Evolutionary conservation across 495 filamentous ascomycete genomes (phyloP).

Genomic region (Cercophora samala): DNA sequence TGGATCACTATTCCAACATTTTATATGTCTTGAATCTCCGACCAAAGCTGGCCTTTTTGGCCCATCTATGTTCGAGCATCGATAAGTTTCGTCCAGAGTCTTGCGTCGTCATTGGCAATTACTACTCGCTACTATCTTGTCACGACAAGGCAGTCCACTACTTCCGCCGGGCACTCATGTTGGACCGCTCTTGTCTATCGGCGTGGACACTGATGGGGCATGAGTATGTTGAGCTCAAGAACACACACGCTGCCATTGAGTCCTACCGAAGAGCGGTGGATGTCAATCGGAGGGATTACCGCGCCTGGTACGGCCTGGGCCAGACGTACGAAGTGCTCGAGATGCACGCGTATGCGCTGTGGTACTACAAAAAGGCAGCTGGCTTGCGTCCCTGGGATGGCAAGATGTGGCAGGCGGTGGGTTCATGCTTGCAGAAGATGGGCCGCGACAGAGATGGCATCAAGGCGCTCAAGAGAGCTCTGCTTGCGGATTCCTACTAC

Average conservation of each 20-base stretch:
- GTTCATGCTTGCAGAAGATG: constrained; percentile 84
- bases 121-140: constrained; percentile 86
- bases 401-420: constrained; percentile 98
- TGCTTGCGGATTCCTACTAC: constrained; percentile 79
- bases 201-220: constrained; percentile 99
- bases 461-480: constrained; percentile 87
- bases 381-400: constrained; percentile 86
- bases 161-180: constrained; percentile 91
- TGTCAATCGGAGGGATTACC: constrained; percentile 93
- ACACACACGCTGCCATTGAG: constrained; percentile 97
- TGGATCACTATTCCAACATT: constrained; percentile 96
- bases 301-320: constrained; percentile 96
- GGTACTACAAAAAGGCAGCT: constrained; percentile 96
- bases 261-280: constrained; percentile 95
- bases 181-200: constrained; percentile 86
- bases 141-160: constrained; percentile 99
- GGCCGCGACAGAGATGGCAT: constrained; percentile 79
- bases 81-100: constrained; percentile 98
- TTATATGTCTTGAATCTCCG: constrained; percentile 86
- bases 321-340: constrained; percentile 97
- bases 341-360: constrained; percentile 94
- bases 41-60: constrained; percentile 87
- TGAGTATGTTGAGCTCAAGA: constrained; percentile 98
- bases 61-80: constrained; percentile 80
- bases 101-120: constrained; percentile 95